A percentile compares a stretch with the other conserved stretches of the same genome.
Conservation (phyloP, 2,329 filamentous ascomycete species). For the Fusarium sp. region DNA sequence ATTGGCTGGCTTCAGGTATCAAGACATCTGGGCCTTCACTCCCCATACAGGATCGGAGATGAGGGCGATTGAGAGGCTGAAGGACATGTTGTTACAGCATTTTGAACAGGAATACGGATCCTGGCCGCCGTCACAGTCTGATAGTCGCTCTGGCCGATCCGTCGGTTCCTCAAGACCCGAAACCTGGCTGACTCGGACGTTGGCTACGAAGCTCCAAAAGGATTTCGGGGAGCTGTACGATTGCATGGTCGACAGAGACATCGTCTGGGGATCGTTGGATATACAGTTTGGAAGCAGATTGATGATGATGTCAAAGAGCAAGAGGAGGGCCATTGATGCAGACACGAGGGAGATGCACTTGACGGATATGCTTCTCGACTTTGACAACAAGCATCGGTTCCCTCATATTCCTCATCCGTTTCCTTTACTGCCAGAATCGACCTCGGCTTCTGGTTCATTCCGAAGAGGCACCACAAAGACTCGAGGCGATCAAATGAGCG, state of each 20-base stretch:
- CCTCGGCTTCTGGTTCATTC: slow-evolving; percentile 45
- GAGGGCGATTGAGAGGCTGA: slow-evolving; percentile 66
- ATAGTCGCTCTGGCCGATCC: not conserved
- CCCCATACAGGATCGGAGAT: slow-evolving; percentile 59
- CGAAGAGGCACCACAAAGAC: slow-evolving; percentile 46
- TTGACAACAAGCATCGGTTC: slow-evolving; percentile 69
- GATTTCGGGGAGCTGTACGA: slow-evolving; percentile 77
- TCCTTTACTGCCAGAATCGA: slow-evolving; percentile 67
- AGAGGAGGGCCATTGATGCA: slow-evolving; percentile 57
- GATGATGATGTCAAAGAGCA: slow-evolving; percentile 64
- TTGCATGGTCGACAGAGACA: slow-evolving; percentile 73
- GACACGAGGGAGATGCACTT: slow-evolving; percentile 66
- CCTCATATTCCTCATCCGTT: slow-evolving; percentile 75
- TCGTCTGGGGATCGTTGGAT: slow-evolving; percentile 71
- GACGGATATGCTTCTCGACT: slow-evolving; percentile 72
- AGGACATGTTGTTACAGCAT: slow-evolving; percentile 67
- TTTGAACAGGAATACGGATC: slow-evolving; percentile 65
- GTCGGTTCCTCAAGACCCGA: slow-evolving; percentile 52
- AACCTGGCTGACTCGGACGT: slow-evolving; percentile 68
- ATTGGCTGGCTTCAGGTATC: slow-evolving; percentile 67
- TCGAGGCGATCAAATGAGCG: slow-evolving; percentile 26
- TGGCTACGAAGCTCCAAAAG: slow-evolving; percentile 65
- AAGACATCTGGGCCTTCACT: slow-evolving; percentile 65
- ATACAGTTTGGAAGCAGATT: slow-evolving; percentile 70
- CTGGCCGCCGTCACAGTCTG: slow-evolving; percentile 61